Percentiles rank a stretch among this genome's conserved stretches.
These are phyloP conservation scores for Phyllosticta paracitricarpa DNA, from an alignment of 2,329 filamentous ascomycete genomes.

Conservation along the genomic window DNA sequence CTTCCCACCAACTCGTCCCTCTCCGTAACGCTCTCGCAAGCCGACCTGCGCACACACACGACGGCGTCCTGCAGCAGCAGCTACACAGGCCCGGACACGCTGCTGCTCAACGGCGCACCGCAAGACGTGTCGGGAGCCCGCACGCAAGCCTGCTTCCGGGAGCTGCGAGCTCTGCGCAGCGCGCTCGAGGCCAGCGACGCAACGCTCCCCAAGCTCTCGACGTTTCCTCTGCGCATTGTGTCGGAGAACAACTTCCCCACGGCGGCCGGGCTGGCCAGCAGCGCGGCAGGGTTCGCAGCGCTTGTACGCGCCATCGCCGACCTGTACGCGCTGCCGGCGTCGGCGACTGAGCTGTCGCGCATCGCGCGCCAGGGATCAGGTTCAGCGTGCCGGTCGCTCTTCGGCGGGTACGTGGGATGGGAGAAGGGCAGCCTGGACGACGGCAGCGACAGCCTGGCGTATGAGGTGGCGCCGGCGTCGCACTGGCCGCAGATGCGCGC, in stretches of 20 bases:
- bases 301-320: conserved; percentile 78
- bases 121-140: conserved; percentile 82
- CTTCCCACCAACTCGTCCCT: conserved; percentile 96
- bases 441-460: conserved; percentile 77
- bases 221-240: conserved; percentile 71
- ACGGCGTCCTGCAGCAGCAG: conserved; percentile 79
- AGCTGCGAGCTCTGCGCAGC: conserved; percentile 67
- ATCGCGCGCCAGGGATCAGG: conserved; percentile 92
- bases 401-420: conserved; percentile 96
- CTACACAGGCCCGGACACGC: conserved; percentile 57
- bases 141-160: conserved; percentile 88
- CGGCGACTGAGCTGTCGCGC: conserved; percentile 71
- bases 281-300: conserved; percentile 56
- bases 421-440: conserved; percentile 65
- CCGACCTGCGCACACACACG: conserved; percentile 87
- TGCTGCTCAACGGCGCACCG: conserved; percentile 72
- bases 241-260: conserved; percentile 99
- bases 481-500: conserved; percentile 97
- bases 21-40: conserved; percentile 90
- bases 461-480: conserved; percentile 74
- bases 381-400: conserved; percentile 84
- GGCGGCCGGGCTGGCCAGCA: conserved; percentile 69
- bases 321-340: conserved; percentile 75
- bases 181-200: conserved; percentile 62
- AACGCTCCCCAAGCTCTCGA: conserved; percentile 71